Conservation (phyloP, 306 rosid genomes). For the Trifolium subterraneum region DNA sequence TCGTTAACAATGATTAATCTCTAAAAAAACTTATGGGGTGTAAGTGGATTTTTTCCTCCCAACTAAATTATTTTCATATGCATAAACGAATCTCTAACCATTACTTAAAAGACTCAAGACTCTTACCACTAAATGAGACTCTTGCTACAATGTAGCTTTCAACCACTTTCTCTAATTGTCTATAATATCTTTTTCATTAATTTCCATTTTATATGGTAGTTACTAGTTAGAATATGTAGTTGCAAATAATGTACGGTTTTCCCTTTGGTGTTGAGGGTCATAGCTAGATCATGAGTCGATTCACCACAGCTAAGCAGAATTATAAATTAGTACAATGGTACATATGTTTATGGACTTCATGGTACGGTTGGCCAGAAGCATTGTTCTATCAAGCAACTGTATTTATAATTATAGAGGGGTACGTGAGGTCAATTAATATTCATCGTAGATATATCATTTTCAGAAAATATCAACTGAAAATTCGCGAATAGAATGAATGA, state of each 20-base stretch:
- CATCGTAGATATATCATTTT: conserved; percentile 29
- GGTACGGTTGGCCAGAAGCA: conserved; percentile 49
- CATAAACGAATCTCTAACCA: too few relatives aligned
- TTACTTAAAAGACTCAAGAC: too few relatives aligned
- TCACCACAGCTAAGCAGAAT: conserved; percentile 48
- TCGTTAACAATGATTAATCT: too few relatives aligned
- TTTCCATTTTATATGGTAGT: neutral
- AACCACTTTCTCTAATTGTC: too few relatives aligned
- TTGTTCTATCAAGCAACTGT: conserved; percentile 47
- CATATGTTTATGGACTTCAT: conserved; percentile 36
- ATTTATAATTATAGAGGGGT: conserved; percentile 18
- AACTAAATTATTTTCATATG: too few relatives aligned
- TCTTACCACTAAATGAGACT: too few relatives aligned
- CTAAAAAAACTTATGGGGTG: too few relatives aligned
- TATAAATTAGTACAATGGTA: conserved; percentile 46
- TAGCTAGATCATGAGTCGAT: conserved; percentile 24
- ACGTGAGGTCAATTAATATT: conserved; percentile 42
- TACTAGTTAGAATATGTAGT: neutral
- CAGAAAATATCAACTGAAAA: neutral
- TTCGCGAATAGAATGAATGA: conserved; percentile 15
- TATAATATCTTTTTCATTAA: neutral
- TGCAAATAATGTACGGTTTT: conserved; percentile 4
- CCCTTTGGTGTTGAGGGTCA: neutral
- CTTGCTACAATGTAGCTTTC: too few relatives aligned
- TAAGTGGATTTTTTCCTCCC: too few relatives aligned